Conservation (phyloP, 2,329 filamentous ascomycete genomes). For the Lasiodiplodia sp. region DNA sequence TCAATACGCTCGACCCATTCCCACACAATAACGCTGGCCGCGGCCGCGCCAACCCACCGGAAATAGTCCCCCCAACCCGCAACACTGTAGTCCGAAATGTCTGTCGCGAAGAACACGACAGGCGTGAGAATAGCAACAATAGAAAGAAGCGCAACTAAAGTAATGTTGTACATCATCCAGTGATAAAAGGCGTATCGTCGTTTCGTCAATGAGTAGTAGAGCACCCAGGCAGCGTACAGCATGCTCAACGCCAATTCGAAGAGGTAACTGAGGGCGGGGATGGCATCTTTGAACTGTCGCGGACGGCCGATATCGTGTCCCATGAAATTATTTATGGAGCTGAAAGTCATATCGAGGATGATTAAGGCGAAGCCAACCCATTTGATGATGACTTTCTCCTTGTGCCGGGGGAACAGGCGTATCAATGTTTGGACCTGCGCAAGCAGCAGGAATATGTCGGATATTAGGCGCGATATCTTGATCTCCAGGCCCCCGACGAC, state of each 20-base stretch:
- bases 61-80: conserved; percentile 96
- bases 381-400: conserved; percentile 98
- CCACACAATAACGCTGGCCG: conserved; percentile 96
- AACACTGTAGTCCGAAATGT: conserved; percentile 84
- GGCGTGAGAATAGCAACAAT: conserved; percentile 84
- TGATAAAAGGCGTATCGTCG: conserved; percentile 91
- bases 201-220: conserved; percentile 93
- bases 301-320: conserved; percentile 68
- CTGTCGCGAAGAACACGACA: conserved; percentile 90
- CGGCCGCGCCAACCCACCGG: conserved; percentile 92
- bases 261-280: conserved; percentile 89
- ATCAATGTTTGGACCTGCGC: conserved; percentile 97
- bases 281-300: conserved; percentile 82
- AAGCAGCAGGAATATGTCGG: conserved; percentile 95
- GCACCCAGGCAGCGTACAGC: conserved; percentile 90
- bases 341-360: conserved; percentile 87
- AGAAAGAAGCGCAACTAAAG: conserved; percentile 79
- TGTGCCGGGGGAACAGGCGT: conserved; percentile 91
- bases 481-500: conserved; percentile 87
- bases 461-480: conserved; percentile 89
- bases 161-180: conserved; percentile 87
- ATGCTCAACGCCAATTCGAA: conserved; percentile 88
- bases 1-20: conserved; percentile 98
- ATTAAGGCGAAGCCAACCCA: conserved; percentile 97
- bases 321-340: conserved; percentile 86